Percentiles rank a stretch among this genome's conserved stretches.
Evolutionary conservation across 73 alveolate genomes (phyloP).

Genomic region (Stentor roeselii): DNA sequence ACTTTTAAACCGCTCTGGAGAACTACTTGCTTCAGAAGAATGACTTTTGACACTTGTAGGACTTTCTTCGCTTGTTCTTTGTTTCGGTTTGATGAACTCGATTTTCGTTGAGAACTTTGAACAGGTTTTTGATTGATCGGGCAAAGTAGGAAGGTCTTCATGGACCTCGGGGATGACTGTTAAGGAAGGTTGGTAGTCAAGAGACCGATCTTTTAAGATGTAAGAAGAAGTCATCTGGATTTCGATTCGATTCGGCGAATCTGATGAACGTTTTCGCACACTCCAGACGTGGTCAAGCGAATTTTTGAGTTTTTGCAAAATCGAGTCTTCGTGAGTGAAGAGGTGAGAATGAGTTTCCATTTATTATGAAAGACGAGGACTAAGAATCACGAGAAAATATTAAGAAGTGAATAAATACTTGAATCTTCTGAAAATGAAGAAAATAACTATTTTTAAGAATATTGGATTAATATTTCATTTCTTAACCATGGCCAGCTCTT

Average conservation of each 20-base stretch:
- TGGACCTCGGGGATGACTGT: too few species aligned
- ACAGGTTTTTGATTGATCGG: not conserved
- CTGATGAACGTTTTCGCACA: not conserved
- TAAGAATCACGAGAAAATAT: too few species aligned
- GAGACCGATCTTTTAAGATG: not conserved
- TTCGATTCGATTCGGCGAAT: not conserved
- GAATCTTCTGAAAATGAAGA: too few species aligned
- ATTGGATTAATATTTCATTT: too few species aligned
- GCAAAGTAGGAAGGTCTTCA: not conserved
- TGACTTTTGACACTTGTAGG: not conserved
- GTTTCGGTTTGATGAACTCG: not conserved
- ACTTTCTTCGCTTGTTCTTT: not conserved
- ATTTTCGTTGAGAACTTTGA: not conserved
- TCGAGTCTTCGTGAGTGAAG: not conserved
- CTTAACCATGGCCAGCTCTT: too few species aligned
- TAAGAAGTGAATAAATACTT: too few species aligned
- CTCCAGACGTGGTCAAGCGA: not conserved
- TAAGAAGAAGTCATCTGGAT: not conserved
- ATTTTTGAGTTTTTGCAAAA: not conserved
- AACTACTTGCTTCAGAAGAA: not conserved
- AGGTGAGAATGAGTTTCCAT: not conserved
- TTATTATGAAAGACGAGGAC: too few species aligned
- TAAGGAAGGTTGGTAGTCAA: too few species aligned
- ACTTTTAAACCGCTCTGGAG: not conserved
- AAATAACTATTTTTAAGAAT: too few species aligned